Evolutionary conservation across 805 yeast genomes (phyloP).

Genomic region (Scheffersomyces amazonensis): DNA sequence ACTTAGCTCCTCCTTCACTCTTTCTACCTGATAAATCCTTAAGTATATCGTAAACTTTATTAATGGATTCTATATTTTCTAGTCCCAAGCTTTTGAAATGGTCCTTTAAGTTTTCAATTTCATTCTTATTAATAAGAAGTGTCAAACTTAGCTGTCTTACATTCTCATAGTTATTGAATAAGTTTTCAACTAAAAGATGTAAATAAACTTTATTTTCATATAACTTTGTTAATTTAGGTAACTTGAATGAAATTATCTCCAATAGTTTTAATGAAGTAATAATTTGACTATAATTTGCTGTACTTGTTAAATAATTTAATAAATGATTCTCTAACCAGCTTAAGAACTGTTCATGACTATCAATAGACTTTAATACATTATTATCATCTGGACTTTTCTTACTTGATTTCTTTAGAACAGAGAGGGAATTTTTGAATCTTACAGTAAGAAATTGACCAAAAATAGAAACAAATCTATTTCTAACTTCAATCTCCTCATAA

Average conservation of each 20-base stretch:
- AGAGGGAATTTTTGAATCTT: conserved; percentile 67
- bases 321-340: conserved; percentile 20
- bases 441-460: conserved; percentile 55
- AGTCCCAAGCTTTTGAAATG: conserved; percentile 10
- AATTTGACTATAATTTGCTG: conserved; percentile 42
- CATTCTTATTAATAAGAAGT: neutral
- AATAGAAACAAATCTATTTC: conserved; percentile 63
- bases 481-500: conserved; percentile 54
- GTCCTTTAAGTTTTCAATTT: neutral
- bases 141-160: conserved; percentile 54
- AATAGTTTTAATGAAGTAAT: conserved; percentile 7
- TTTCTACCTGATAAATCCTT: conserved; percentile 52
- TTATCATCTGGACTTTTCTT: conserved; percentile 13
- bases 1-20: conserved; percentile 78
- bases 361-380: neutral
- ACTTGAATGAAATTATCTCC: neutral
- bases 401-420: conserved; percentile 43
- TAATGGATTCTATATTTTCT: neutral
- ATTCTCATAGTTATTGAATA: conserved; percentile 75
- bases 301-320: conserved; percentile 48
- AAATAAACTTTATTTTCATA: neutral
- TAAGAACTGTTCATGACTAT: conserved; percentile 4
- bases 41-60: conserved; percentile 17
- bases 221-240: neutral
- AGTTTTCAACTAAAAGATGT: conserved; percentile 48